Conservation (phyloP, 495 filamentous ascomycete species). For the Tuber umbilicatum region DNA sequence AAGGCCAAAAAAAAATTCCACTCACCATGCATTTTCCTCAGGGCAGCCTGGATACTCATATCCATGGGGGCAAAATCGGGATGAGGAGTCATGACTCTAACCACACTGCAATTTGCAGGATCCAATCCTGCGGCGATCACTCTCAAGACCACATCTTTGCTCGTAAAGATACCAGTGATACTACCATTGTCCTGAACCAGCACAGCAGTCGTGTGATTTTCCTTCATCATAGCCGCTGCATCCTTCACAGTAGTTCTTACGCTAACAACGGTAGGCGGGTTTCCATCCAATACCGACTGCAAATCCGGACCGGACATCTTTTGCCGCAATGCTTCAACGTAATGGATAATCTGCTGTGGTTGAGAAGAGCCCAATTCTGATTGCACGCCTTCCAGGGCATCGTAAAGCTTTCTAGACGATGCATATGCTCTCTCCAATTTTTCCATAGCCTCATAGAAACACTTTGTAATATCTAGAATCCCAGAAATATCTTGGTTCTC, state of each 20-base stretch:
- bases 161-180: conserved; percentile 98
- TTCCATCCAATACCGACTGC: conserved; percentile 84
- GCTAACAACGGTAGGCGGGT: conserved; percentile 87
- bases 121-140: conserved; percentile 96
- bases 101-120: conserved; percentile 89
- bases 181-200: conserved; percentile 93
- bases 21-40: conserved; percentile 98
- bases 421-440: conserved; percentile 95
- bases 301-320: conserved; percentile 98
- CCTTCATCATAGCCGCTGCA: conserved; percentile 90
- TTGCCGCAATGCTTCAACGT: conserved; percentile 85
- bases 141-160: conserved; percentile 96
- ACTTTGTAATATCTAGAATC: conserved; percentile 97
- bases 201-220: conserved; percentile 94
- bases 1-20: conserved; percentile 10
- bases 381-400: conserved; percentile 97
- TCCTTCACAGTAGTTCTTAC: conserved; percentile 95
- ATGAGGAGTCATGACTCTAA: conserved; percentile 97
- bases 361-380: conserved; percentile 93
- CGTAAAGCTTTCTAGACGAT: conserved; percentile 91
- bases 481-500: conserved; percentile 99
- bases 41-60: conserved; percentile 96
- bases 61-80: conserved; percentile 97
- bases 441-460: conserved; percentile 99
- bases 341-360: conserved; percentile 97